A percentile compares a stretch with the other conserved stretches of the same genome.
Conservation (phyloP, 805 yeast species). For the Cyberlindnera meyerae region DNA sequence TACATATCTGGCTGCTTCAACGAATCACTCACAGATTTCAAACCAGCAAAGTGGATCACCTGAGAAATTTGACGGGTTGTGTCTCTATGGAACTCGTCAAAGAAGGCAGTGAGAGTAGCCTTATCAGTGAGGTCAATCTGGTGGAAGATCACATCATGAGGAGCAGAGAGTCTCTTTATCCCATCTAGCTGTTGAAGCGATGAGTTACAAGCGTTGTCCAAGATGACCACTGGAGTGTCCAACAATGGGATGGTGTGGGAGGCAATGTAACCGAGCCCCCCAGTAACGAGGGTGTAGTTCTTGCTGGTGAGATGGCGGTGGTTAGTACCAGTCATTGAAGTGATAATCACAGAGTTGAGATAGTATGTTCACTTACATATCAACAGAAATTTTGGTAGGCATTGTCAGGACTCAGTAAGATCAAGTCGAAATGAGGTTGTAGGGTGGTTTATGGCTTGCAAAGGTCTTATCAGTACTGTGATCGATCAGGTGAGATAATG, state of each 20-base stretch:
- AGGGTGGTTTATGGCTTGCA: no score
- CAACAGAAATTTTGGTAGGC: no score
- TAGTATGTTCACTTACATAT: no score
- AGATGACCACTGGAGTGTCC: constrained; percentile 61
- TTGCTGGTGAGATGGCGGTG: constrained; percentile 1
- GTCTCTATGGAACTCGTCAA: constrained; percentile 7
- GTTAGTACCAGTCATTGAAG: no score
- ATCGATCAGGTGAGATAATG: no score
- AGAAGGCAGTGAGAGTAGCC: constrained; percentile 3
- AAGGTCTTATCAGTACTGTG: no score
- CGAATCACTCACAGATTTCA: constrained; percentile 81
- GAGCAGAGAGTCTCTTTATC: constrained; percentile 39
- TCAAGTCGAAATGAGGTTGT: no score
- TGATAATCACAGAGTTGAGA: no score
- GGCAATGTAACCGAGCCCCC: constrained; percentile 86
- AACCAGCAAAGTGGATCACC: constrained; percentile 69
- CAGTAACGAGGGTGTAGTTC: constrained; percentile 47
- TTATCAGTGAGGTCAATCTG: constrained; percentile 9
- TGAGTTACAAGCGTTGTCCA: constrained; percentile 67
- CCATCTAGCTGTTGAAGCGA: constrained; percentile 49
- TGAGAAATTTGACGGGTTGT: constrained; percentile 5
- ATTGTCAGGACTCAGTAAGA: no score
- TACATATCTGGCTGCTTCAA: constrained; percentile 61
- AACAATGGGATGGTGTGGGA: constrained; percentile 68
- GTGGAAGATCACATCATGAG: constrained; percentile 45